These are phyloP conservation scores for Cucumis melo DNA, from an alignment of 306 rosid species.

Conservation along the genomic window DNA sequence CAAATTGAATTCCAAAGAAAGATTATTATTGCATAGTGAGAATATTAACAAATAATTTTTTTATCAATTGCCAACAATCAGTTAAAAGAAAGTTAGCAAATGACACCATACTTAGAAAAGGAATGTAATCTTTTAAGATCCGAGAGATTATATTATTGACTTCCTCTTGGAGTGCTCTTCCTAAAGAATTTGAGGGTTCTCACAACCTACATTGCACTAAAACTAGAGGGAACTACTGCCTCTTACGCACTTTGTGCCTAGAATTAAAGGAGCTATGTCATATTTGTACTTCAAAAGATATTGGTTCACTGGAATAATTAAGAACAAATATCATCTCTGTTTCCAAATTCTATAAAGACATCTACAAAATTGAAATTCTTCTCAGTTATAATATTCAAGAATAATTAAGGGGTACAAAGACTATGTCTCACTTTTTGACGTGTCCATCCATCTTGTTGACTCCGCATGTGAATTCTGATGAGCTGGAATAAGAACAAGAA, in stretches of 20 bases:
- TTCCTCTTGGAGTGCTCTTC: background rate
- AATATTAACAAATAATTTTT: background rate
- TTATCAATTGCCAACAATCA: background rate
- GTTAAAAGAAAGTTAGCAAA: background rate
- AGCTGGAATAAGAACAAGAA: conserved; percentile 29
- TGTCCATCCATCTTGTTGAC: conserved; percentile 35
- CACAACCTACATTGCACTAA: background rate
- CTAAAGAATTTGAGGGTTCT: background rate
- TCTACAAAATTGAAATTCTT: background rate
- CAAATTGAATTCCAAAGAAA: conserved; percentile 14
- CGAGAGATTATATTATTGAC: background rate
- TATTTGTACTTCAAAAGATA: background rate
- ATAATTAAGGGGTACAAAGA: background rate
- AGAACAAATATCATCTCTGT: background rate
- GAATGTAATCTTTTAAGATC: conserved; percentile 7
- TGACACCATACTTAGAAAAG: background rate
- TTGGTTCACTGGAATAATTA: background rate
- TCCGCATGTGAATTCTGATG: conserved; percentile 40
- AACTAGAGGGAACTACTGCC: background rate
- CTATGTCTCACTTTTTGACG: conserved; percentile 40
- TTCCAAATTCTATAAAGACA: background rate
- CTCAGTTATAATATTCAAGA: background rate
- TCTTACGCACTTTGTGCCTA: background rate
- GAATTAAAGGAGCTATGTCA: background rate
- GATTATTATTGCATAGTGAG: background rate